phyloP scores from a whole-genome alignment of 2,329 filamentous ascomycete species.

The Epichloe amarillans region DNA sequence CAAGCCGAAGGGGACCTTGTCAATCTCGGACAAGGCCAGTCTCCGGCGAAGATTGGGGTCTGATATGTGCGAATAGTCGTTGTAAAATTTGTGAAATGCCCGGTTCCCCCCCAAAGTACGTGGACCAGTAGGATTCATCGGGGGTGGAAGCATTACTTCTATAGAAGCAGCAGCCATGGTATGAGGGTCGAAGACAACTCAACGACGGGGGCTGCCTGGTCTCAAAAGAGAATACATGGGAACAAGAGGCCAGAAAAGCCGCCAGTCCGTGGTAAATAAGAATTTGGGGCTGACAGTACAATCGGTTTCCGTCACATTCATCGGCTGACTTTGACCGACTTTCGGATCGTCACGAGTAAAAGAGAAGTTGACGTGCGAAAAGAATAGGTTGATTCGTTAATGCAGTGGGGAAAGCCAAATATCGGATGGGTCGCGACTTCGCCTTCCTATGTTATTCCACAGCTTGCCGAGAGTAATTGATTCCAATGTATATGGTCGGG shows the following conservation, averaged over 20 bases:
- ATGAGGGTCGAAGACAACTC: constrained; percentile 4
- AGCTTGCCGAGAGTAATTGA: neutral
- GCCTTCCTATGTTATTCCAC: neutral
- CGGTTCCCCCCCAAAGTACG: constrained; percentile 53
- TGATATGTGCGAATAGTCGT: constrained; percentile 49
- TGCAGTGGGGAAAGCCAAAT: neutral
- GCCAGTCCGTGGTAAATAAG: neutral
- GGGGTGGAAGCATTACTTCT: constrained; percentile 29
- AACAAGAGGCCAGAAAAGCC: neutral
- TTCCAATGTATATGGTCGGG: neutral
- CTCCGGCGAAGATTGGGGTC: constrained; percentile 68
- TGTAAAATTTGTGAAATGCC: constrained; percentile 64
- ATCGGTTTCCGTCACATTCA: too few species aligned
- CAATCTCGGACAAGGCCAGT: constrained; percentile 64
- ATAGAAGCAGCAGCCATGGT: constrained; percentile 18
- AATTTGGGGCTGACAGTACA: neutral
- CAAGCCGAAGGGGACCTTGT: constrained; percentile 64
- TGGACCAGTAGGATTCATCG: constrained; percentile 20
- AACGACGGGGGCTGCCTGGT: constrained; percentile 6
- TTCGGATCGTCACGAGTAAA: neutral
- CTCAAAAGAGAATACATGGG: constrained; percentile 15
- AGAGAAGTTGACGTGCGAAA: neutral
- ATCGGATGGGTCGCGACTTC: neutral
- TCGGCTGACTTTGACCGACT: neutral
- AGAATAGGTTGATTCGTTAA: neutral